Percentiles rank a stretch among this genome's conserved stretches.
These are phyloP conservation scores for Sporothrix phasma DNA, from an alignment of 2,329 filamentous ascomycete species.

Conservation along the genomic window DNA sequence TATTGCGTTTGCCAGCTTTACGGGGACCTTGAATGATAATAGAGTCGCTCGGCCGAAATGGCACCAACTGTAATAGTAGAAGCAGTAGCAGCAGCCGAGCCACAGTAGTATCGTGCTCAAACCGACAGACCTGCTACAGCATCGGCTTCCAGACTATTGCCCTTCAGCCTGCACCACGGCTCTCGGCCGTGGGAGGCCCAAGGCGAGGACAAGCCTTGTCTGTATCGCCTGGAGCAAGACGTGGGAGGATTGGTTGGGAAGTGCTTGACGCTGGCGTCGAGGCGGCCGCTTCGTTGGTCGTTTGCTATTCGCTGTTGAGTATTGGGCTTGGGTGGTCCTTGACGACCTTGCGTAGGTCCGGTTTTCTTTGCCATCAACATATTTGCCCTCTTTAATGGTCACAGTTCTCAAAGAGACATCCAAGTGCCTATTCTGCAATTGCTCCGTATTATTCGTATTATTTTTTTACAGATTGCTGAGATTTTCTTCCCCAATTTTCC, in stretches of 20 bases:
- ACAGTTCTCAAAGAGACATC: not conserved
- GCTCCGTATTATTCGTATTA: not conserved
- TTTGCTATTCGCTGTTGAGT: not conserved
- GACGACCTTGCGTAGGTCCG: not conserved
- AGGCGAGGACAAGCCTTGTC: constrained; percentile 26
- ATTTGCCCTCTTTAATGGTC: not conserved
- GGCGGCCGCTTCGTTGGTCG: not conserved
- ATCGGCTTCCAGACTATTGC: constrained; percentile 30
- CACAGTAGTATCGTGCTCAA: constrained; percentile 37
- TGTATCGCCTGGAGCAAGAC: constrained; percentile 22
- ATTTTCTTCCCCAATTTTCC: not conserved
- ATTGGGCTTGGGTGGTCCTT: not conserved
- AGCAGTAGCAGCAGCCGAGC: constrained; percentile 26
- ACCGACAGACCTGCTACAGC: constrained; percentile 40
- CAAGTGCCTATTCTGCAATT: too few species aligned
- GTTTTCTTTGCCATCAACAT: not conserved
- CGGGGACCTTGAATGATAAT: constrained; percentile 31
- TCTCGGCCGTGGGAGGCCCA: constrained; percentile 19
- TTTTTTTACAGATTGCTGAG: not conserved
- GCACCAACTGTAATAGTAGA: constrained; percentile 22
- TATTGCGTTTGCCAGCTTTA: constrained; percentile 42
- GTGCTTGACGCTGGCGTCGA: constrained; percentile 15
- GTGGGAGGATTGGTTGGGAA: constrained; percentile 23
- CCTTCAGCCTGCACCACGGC: constrained; percentile 18
- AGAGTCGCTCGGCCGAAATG: constrained; percentile 9